Base-by-base conservation (phyloP, 2,329 filamentous ascomycete genomes). In the Colletotrichum tanaceti region DNA sequence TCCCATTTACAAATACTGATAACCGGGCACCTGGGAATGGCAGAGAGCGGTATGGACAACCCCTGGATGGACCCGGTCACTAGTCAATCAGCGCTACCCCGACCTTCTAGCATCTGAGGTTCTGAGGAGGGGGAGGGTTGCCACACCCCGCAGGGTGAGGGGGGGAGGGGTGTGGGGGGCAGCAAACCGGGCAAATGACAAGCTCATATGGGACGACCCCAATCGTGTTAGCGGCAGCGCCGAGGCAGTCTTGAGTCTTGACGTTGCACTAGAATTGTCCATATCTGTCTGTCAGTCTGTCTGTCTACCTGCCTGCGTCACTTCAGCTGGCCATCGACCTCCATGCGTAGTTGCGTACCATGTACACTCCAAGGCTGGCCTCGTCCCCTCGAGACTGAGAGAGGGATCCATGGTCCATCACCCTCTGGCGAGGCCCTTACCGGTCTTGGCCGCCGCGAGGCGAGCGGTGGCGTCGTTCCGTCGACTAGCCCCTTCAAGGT, bases 11-110 rank as follows among this genome's bases (percentile, higher is more conserved):
- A 5, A 28, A 6, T 32, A 32, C 55, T 66, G 62, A 10, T 38
- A 59, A 68, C 66, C 66, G 66, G 66, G 66, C 55, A 66, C 62
- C 44, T 53, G 66, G 62, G 52, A 43, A 57, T 24, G 28, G 28
- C 28, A 13, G 50, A 50, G 43, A 46, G 14, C 43, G 43, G 50
- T 38, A 38, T 60, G 43, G 43, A 41, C 28, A 14, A 55, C 55
- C 50, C 62, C 24, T 32, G 28, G 5, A 55, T 11, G 50, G 55
- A 54, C 35, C 61, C 65, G 55, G 52, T 57, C 20, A 44, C n/a
- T n/a, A n/a, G n/a, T n/a, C n/a, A n/a, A n/a, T n/a, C n/a, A n/a
- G 13, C 49, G 49, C 62, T 38, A 57, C 55, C 18, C 28, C n/a
- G 18, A 39, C n/a, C 35, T 28, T 18, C 38, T 24, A 47, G 5